Percentiles rank a stretch among this genome's conserved stretches.
These are phyloP conservation scores for Meripilus lineatus DNA, from an alignment of 1,284 basidiomycete genomes.

Conservation along the genomic window DNA sequence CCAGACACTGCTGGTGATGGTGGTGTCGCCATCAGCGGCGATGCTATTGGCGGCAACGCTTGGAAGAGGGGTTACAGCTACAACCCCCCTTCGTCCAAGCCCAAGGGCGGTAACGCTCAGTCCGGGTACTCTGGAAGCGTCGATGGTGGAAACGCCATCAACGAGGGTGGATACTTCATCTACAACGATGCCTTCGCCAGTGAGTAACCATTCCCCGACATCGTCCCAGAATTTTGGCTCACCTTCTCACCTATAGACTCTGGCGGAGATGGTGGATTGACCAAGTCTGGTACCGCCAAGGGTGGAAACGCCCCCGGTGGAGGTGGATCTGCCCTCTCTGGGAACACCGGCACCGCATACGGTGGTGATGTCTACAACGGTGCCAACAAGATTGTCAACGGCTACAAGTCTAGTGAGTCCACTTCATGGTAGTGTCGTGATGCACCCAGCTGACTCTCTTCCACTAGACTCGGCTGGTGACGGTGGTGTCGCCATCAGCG, in stretches of 20 bases:
- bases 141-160: conserved; percentile 8
- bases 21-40: conserved; percentile 4
- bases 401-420: conserved; percentile 2
- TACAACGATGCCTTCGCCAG: background rate
- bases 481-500: conserved; percentile 5
- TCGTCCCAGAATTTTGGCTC: background rate
- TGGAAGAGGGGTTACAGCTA: conserved; percentile 1
- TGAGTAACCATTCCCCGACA: background rate
- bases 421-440: background rate
- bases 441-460: background rate
- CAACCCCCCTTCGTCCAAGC: background rate
- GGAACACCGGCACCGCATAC: conserved; percentile 7
- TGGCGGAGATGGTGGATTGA: conserved; percentile 1
- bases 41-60: conserved; percentile 8
- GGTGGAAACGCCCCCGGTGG: conserved; percentile 1
- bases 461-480: conserved; percentile 3
- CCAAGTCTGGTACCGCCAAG: background rate
- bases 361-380: conserved; percentile 6
- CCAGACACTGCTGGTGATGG: conserved; percentile 4
- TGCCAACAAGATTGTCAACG: conserved; percentile 1
- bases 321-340: conserved; percentile 7
- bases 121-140: conserved; percentile 7
- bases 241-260: background rate
- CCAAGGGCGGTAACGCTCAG: conserved; percentile 5
- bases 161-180: conserved; percentile 3